A percentile compares a stretch with the other conserved stretches of the same genome.
phyloP scores from a whole-genome alignment of 139 green algal species.

The Picochlorum sp. region DNA sequence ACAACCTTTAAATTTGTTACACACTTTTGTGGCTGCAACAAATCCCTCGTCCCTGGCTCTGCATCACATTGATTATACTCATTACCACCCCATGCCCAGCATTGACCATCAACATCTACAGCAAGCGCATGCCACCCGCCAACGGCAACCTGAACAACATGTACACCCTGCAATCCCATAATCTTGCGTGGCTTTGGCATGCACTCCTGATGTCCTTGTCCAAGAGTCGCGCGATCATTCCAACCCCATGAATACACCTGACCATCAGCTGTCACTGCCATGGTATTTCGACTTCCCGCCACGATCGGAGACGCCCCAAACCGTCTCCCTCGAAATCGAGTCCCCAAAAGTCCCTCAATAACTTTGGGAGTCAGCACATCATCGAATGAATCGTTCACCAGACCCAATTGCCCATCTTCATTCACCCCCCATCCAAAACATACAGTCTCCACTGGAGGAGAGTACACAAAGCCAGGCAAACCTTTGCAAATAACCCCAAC shows the following conservation, averaged over 20 bases:
- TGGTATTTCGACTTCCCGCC: slow-evolving; percentile 51
- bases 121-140: slow-evolving; percentile 88
- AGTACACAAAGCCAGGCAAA: slow-evolving; percentile 26
- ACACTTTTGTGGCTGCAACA: slow-evolving; percentile 43
- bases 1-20: slow-evolving; percentile 33
- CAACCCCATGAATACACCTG: slow-evolving; percentile 71
- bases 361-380: slow-evolving; percentile 52
- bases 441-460: slow-evolving; percentile 72
- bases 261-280: slow-evolving; percentile 63
- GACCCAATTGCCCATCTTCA: slow-evolving; percentile 75
- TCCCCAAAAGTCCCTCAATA: slow-evolving; percentile 62
- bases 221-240: slow-evolving; percentile 77
- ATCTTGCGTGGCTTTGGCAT: slow-evolving; percentile 55
- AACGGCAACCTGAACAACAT: slow-evolving; percentile 71
- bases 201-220: slow-evolving; percentile 52
- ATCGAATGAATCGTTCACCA: slow-evolving; percentile 21
- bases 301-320: slow-evolving; percentile 32
- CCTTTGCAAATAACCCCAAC: background rate
- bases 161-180: slow-evolving; percentile 44
- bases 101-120: slow-evolving; percentile 34
- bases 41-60: slow-evolving; percentile 37
- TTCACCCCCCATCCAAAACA: slow-evolving; percentile 76
- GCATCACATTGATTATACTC: slow-evolving; percentile 81
- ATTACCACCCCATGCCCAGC: slow-evolving; percentile 75
- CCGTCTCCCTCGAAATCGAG: slow-evolving; percentile 43